phyloP scores from a whole-genome alignment of 768 basidiomycete species.

The Xerocomellus dryophilus region DNA sequence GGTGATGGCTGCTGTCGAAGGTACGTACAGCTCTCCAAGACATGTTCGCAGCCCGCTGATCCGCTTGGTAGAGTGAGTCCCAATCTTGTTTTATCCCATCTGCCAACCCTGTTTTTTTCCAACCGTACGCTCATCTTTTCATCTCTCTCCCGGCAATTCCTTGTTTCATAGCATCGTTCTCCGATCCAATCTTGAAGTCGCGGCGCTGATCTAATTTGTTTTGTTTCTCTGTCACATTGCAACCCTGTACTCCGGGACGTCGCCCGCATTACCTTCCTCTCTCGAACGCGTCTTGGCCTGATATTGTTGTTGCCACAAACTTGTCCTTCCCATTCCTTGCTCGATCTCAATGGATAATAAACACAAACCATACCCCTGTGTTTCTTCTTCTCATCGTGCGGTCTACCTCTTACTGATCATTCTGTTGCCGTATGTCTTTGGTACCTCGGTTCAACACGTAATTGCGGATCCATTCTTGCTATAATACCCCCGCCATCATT shows the following conservation, averaged over 20 bases:
- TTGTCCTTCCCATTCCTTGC: slow-evolving; percentile 16
- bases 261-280: slow-evolving; percentile 5
- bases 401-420: slow-evolving; percentile 15
- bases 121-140: slow-evolving; percentile 29
- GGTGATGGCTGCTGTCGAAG: slow-evolving; percentile 96
- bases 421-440: slow-evolving; percentile 22
- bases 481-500: slow-evolving; percentile 7
- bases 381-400: slow-evolving; percentile 7
- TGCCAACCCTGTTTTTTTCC: slow-evolving; percentile 18
- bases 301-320: slow-evolving; percentile 20
- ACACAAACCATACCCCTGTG: slow-evolving; percentile 12
- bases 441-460: slow-evolving; percentile 29
- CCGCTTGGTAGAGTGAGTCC: slow-evolving; percentile 62
- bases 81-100: slow-evolving; percentile 23
- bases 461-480: slow-evolving; percentile 24
- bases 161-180: slow-evolving; percentile 34
- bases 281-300: slow-evolving; percentile 12
- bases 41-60: slow-evolving; percentile 6
- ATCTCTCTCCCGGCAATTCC: slow-evolving; percentile 10
- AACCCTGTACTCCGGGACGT: slow-evolving; percentile 12
- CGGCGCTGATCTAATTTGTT: slow-evolving; percentile 33
- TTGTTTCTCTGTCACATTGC: slow-evolving; percentile 19
- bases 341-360: slow-evolving; percentile 18
- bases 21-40: slow-evolving; percentile 40
- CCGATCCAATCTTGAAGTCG: slow-evolving; percentile 36